Base-by-base conservation (phyloP, 2,329 filamentous ascomycete species). In the Neofusicoccum kwambonambiense region DNA sequence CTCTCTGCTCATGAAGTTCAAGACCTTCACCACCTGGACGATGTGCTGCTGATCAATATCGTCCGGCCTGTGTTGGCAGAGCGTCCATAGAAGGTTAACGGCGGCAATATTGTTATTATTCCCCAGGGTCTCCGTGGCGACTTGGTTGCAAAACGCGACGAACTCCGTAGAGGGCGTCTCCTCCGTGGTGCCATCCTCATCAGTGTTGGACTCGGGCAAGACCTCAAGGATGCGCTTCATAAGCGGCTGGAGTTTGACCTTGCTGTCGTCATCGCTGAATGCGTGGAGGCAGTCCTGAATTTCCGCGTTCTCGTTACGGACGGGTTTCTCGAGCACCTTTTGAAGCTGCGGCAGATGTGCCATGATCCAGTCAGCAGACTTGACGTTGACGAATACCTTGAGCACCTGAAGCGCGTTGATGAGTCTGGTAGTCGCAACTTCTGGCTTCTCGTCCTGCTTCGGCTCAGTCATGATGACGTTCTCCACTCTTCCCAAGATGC, bases 341-440 rank as follows among this genome's bases (percentile, higher is more conserved):
- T 97, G 92, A 34, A 98, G 84, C 34, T 88, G 82, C 0, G 89
- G 78, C 70, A 96, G 85, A 68, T 92, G 91, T 71, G 88, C 87
- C 61, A 93, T 80, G 42, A 98, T 89, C 95, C 95, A 99, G 3
- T 97, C 92, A 72, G 97, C 89, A 0, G 91, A 83, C 77, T 97
- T 96, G 68, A 90, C 89, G 71, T 95, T 92, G 66, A 98, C 83
- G 54, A 99, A 88, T 66, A 97, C 90, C 54, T 94, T 91, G 66
- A 99, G 83, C 45, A 98, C 91, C 75, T 98, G 93, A 13, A 99
- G 84, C 1, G 93, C 93, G 75, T 99, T 99, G 79, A 99, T 88
- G 78, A 97, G 94, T 68, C 90, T 89, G 0, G 91, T 96, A 47
- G 90, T 85, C 72, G 93, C 93, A 64, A 91, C 89, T 77, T 92